Base-by-base conservation (phyloP, 768 basidiomycete species). In the Podaxis sp. region DNA sequence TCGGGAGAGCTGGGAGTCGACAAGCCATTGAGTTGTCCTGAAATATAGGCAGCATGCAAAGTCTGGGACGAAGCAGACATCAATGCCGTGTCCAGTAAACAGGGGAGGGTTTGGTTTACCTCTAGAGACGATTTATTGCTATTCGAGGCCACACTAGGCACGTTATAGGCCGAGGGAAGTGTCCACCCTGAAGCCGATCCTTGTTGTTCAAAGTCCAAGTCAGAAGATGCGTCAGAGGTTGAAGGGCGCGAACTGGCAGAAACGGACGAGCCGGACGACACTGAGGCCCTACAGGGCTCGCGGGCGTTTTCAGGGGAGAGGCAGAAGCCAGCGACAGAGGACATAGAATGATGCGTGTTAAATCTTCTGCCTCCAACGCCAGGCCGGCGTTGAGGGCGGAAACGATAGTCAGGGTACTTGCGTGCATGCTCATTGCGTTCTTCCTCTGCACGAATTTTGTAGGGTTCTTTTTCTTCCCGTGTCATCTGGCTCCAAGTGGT, bases 401-500 rank as follows among this genome's bases (percentile, higher is more conserved):
- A 90, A 52, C 80, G 81, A 70, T 90, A 90, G 64, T 83, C 71
- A 0, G 89, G 89, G 63, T 90, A 76, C 55, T 74, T 69, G 13
- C 76, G 74, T 7, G 80, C 79, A 60, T 90, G 89, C 60, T 83
- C 80, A 54, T 75, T 75, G 59, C 80, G 80, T 75, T 87, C 86
- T 61, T 70, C 64, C 42, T 80, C 79, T 1, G 89, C 87, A n/a
- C 80, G 74, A 6, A 69, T 66, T 65, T 80, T 79, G 76, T 77
- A 90, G 57, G 70, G 74, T 16, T 79, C 69, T 63, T 74, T 82
- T 57, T 84, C 82, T 46, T 77, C 75, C 0, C 66, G 59, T 0
- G 81, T 62, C 13, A 92, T 77, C 60, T 79, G 74, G 40, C 78
- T 79, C 93, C 93, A 95, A 32, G 88, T 86, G 55, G 87, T 86